Evolutionary conservation across 768 basidiomycete genomes (phyloP), one percentile per base, ranked within the genome.

Genomic region (Xanthoconium purpureum): DNA sequence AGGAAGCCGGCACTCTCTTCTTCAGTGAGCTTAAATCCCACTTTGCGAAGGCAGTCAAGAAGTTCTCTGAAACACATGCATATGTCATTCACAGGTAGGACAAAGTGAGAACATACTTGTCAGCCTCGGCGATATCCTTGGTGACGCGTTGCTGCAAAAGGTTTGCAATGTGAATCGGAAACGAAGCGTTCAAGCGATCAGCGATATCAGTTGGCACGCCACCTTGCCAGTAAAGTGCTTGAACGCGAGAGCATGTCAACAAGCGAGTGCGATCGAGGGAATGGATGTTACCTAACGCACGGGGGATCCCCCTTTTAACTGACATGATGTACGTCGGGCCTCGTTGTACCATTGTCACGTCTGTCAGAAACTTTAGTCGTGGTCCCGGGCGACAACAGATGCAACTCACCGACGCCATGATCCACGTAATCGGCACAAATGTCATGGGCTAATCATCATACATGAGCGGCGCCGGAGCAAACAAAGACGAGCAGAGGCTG

Each of bases 11-110:
- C 72, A 18, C 74, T 80, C 7, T 82, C 78, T 35, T 73, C 74
- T 9, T 86, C 87, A 44, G 78, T 81, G 13, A 75, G 62, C 54
- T 77, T 78, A 74, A 88, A 90, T 6, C 88, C 88, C 3, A 73
- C 74, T 55, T 75, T 75, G 37, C 76, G 70, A 15, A 91, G 74
- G 8, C 77, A 84, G 5, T 85, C 81, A 1, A 88, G 76, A 17
- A 83, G 55, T 18, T 77, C 75, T 57, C 80, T 82, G 44, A n/a
- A 28, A 24, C 4, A 39, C 33, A 28, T n/a, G 11, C 30, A 29
- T 30, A 45, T 50, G 48, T 52, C 37, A 8, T 7, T 39, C 8
- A 33, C 11, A 11, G 7, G 35, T 13, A 29, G 40, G 35, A 24
- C 42, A 9, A 32, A 29, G 24, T 1, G 64, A 18, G 17, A 35